phyloP scores from a whole-genome alignment of 2,329 filamentous ascomycete species.

The Ophiognomonia clavigignenti-juglandacearum region DNA sequence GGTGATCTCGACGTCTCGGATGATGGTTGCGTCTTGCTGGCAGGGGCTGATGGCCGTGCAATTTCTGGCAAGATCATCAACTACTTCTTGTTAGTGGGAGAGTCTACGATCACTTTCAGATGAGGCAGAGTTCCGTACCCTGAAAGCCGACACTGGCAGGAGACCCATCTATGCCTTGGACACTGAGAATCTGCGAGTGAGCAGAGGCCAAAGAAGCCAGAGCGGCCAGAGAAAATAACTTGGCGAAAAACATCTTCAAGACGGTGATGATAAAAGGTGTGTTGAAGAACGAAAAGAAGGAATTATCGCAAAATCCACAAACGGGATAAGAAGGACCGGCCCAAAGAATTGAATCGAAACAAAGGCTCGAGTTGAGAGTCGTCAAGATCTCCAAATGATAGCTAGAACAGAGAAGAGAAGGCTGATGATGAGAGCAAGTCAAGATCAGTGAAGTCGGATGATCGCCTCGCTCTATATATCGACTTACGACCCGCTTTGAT shows the following conservation, averaged over 20 bases:
- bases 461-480: constrained; percentile 10
- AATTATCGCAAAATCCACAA: constrained; percentile 19
- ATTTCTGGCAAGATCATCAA: constrained; percentile 55
- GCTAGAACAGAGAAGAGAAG: constrained; percentile 3
- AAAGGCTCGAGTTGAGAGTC: constrained; percentile 9
- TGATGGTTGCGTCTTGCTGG: constrained; percentile 61
- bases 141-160: constrained; percentile 45
- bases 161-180: constrained; percentile 40
- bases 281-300: constrained; percentile 19
- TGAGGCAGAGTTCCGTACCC: constrained; percentile 26
- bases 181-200: constrained; percentile 43
- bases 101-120: background rate
- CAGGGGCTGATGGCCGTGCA: constrained; percentile 61
- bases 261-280: constrained; percentile 24
- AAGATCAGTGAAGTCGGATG: constrained; percentile 3
- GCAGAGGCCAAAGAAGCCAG: constrained; percentile 31
- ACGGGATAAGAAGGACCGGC: constrained; percentile 14
- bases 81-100: constrained; percentile 24
- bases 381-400: constrained; percentile 15
- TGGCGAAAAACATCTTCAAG: constrained; percentile 32
- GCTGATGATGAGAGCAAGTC: constrained; percentile 9
- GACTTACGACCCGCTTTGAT: background rate
- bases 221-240: constrained; percentile 28
- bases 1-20: constrained; percentile 50
- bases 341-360: constrained; percentile 15